Evolutionary conservation across 306 rosid genomes (phyloP).

Genomic region (Medicago ruthenica): DNA sequence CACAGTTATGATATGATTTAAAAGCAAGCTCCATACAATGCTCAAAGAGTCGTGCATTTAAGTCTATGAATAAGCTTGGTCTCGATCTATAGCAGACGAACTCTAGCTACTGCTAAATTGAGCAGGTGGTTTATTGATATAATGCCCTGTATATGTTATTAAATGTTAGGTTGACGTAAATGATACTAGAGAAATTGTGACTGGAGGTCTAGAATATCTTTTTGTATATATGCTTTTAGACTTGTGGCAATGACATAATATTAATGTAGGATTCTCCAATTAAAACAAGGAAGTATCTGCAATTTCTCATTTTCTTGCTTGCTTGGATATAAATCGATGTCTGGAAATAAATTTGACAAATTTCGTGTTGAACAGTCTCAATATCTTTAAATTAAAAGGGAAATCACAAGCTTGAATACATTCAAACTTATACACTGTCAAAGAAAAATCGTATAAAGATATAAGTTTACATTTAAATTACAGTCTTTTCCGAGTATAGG

Average conservation of each 20-base stretch:
- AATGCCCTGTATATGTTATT: background rate
- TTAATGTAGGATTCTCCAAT: background rate
- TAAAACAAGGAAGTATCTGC: background rate
- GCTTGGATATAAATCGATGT: background rate
- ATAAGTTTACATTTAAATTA: background rate
- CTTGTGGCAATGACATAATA: background rate
- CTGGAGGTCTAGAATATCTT: constrained; percentile 17
- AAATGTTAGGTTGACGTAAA: constrained; percentile 5
- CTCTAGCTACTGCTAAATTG: constrained; percentile 10
- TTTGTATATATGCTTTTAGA: constrained; percentile 21
- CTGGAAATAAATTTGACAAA: constrained; percentile 12
- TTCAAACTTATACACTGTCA: background rate
- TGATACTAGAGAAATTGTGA: background rate
- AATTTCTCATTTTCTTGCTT: background rate
- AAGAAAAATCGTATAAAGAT: background rate
- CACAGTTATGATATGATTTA: background rate
- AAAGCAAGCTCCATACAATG: constrained; percentile 20
- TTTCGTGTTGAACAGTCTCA: constrained; percentile 3
- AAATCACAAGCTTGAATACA: constrained; percentile 25
- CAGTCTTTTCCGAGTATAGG: background rate
- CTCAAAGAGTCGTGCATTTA: background rate
- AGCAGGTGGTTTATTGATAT: background rate
- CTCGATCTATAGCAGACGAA: constrained; percentile 3
- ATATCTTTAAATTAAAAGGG: background rate
- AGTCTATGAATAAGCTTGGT: background rate